Percentiles rank a stretch among this genome's conserved stretches.
These are phyloP conservation scores for Psidium guajava DNA, from an alignment of 345 rosid species.

Conservation along the genomic window DNA sequence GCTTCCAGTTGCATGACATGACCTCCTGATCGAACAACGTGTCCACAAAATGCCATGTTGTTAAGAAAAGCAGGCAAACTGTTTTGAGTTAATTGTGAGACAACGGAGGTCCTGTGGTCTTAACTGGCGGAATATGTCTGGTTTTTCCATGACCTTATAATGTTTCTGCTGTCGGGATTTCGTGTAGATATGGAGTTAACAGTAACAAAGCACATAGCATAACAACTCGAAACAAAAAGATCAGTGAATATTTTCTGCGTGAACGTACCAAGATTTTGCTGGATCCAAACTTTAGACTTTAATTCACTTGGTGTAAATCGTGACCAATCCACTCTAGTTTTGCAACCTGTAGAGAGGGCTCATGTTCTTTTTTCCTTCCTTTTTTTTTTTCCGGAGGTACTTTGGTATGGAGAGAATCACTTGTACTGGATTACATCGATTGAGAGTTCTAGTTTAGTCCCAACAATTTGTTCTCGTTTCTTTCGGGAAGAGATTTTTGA, in stretches of 20 bases:
- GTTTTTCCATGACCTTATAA: background rate
- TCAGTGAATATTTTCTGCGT: background rate
- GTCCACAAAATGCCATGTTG: background rate
- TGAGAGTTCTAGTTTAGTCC: background rate
- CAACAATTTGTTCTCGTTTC: rapidly evolving
- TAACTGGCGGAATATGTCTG: background rate
- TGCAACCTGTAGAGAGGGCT: background rate
- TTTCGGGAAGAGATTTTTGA: background rate
- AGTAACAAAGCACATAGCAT: background rate
- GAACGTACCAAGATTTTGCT: background rate
- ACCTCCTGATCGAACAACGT: background rate
- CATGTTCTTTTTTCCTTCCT: background rate
- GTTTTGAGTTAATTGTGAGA: background rate
- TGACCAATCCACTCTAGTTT: background rate
- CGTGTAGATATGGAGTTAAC: background rate
- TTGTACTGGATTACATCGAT: background rate
- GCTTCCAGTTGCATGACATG: background rate
- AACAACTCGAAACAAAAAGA: background rate
- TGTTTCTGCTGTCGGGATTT: background rate
- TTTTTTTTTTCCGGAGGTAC: background rate
- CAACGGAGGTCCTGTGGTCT: background rate
- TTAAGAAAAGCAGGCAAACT: background rate
- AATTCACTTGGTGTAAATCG: background rate
- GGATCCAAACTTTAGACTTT: background rate
- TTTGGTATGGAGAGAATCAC: background rate